Evolutionary conservation across 2,329 filamentous ascomycete species (phyloP).

Genomic region (Diplodia seriata): DNA sequence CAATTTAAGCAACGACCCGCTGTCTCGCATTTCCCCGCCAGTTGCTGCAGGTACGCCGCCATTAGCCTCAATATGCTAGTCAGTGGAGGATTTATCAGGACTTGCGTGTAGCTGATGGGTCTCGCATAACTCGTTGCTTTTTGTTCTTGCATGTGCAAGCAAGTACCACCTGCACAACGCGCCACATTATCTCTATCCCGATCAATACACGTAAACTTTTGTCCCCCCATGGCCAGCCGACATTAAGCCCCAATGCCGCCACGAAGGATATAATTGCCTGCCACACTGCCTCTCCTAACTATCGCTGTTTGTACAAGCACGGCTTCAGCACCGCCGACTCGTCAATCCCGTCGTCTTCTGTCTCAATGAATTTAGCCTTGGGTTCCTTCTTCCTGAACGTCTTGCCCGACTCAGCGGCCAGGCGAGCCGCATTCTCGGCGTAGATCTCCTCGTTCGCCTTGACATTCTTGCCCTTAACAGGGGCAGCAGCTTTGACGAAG

Average conservation of each 20-base stretch:
- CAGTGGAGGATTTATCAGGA: background rate
- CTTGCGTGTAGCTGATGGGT: background rate
- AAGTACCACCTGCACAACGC: background rate
- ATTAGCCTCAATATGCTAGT: background rate
- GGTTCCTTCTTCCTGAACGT: slow-evolving; percentile 50
- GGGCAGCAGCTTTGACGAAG: slow-evolving; percentile 83
- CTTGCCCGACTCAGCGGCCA: slow-evolving; percentile 24
- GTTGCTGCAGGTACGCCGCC: background rate
- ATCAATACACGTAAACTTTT: background rate
- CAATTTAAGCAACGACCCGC: slow-evolving; percentile 4
- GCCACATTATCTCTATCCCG: background rate
- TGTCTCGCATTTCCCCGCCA: background rate
- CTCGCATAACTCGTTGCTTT: background rate
- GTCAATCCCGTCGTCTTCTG: slow-evolving; percentile 58
- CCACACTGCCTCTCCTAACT: slow-evolving; percentile 35
- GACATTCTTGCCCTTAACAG: slow-evolving; percentile 77
- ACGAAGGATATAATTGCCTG: background rate
- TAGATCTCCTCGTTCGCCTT: slow-evolving; percentile 48
- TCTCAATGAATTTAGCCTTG: slow-evolving; percentile 50
- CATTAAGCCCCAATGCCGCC: background rate
- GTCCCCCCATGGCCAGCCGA: background rate
- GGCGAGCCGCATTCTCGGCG: slow-evolving; percentile 42
- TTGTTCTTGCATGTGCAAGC: background rate
- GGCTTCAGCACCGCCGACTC: slow-evolving; percentile 81
- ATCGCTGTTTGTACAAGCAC: slow-evolving; percentile 93